These are phyloP conservation scores for Mixia osmundae DNA, from an alignment of 1,284 basidiomycete genomes.

Conservation along the genomic window DNA sequence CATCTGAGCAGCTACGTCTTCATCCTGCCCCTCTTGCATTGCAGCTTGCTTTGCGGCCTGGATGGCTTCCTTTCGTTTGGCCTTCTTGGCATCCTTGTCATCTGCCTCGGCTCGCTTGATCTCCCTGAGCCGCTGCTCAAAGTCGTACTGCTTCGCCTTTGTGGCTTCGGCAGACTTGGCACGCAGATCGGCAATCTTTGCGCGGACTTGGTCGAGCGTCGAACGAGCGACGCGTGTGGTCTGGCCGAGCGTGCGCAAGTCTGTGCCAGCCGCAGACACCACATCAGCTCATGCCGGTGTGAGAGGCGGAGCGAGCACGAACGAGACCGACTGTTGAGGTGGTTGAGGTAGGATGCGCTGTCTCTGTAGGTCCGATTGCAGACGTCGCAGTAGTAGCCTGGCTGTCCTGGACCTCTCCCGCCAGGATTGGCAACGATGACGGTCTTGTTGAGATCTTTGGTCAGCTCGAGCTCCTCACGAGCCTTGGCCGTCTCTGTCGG, in stretches of 20 bases:
- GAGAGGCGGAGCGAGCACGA: neutral
- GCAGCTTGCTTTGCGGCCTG: constrained; percentile 4
- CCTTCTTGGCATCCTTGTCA: constrained; percentile 35
- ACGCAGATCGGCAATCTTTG: constrained; percentile 63
- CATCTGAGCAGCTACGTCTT: constrained; percentile 10
- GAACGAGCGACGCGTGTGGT: constrained; percentile 75
- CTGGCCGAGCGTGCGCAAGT: constrained; percentile 76
- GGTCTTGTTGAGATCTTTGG: constrained; percentile 76
- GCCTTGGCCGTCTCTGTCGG: constrained; percentile 72
- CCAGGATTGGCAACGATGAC: constrained; percentile 67
- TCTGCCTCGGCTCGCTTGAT: constrained; percentile 51
- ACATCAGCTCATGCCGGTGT: neutral
- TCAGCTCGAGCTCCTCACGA: constrained; percentile 56
- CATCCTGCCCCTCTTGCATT: constrained; percentile 5
- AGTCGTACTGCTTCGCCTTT: constrained; percentile 69
- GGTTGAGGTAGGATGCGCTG: constrained; percentile 75
- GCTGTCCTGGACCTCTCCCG: constrained; percentile 52
- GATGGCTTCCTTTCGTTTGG: constrained; percentile 20
- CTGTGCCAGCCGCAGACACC: constrained; percentile 25
- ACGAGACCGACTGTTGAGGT: constrained; percentile 86
- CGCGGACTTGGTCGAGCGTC: constrained; percentile 72
- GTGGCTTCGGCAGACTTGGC: constrained; percentile 59
- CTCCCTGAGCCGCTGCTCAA: constrained; percentile 62
- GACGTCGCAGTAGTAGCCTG: constrained; percentile 74
- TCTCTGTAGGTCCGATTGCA: constrained; percentile 85